A percentile compares a stretch with the other conserved stretches of the same genome.
Conservation (phyloP, 2,329 filamentous ascomycete species). For the Clonostachys solani region DNA sequence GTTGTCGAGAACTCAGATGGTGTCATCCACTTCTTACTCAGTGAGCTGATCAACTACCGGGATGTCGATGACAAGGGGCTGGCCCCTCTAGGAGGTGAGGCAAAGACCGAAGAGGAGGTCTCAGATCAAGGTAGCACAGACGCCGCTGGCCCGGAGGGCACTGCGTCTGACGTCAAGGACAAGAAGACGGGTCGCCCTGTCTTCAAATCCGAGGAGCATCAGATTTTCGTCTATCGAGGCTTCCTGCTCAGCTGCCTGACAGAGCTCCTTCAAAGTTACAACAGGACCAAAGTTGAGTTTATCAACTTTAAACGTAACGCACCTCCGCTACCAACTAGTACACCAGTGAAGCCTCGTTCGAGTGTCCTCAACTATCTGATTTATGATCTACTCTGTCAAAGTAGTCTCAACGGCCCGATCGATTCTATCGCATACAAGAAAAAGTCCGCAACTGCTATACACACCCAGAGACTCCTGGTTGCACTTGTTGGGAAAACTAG, state of each 20-base stretch:
- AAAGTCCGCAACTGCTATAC: slow-evolving; percentile 76
- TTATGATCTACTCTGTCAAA: slow-evolving; percentile 64
- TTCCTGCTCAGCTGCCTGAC: slow-evolving; percentile 90
- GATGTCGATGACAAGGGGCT: slow-evolving; percentile 85
- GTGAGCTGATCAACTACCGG: slow-evolving; percentile 85
- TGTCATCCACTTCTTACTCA: slow-evolving; percentile 90
- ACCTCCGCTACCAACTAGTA: slow-evolving; percentile 75
- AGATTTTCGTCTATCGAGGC: slow-evolving; percentile 94
- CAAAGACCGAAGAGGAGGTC: slow-evolving; percentile 26
- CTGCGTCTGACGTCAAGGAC: slow-evolving; percentile 37
- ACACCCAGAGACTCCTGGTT: slow-evolving; percentile 82
- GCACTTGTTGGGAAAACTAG: slow-evolving; percentile 84
- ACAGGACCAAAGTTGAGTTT: slow-evolving; percentile 93
- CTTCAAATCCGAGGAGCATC: slow-evolving; percentile 91
- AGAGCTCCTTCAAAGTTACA: slow-evolving; percentile 88
- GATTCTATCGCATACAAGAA: slow-evolving; percentile 81
- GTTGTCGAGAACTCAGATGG: slow-evolving; percentile 90
- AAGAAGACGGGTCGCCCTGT: slow-evolving; percentile 66
- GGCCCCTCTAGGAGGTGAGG: slow-evolving; percentile 33
- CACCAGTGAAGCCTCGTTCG: slow-evolving; percentile 90
- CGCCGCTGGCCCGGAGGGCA: slow-evolving; percentile 21
- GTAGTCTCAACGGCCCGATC: slow-evolving; percentile 61
- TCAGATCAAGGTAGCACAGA: slow-evolving; percentile 9
- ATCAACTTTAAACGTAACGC: slow-evolving; percentile 97
- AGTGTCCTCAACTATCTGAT: slow-evolving; percentile 92